Evolutionary conservation across 192 early-diverging fungal species (phyloP).

Genomic region (Anaeromyces robustus): DNA sequence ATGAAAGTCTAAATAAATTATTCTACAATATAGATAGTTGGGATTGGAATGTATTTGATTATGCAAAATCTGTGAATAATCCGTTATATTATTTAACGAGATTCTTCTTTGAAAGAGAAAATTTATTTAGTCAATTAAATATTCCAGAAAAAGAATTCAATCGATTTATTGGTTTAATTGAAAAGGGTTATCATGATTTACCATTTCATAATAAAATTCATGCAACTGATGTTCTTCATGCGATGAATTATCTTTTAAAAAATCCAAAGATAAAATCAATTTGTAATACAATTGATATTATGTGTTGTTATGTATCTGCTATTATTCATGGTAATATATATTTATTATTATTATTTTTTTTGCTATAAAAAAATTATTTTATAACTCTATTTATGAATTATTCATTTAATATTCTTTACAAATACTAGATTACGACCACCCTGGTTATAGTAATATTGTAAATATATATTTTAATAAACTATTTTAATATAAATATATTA

Average conservation of each 20-base stretch:
- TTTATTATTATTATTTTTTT: background rate
- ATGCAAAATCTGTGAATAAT: background rate
- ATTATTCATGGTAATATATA: conserved; percentile 3
- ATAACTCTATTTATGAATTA: too few relatives aligned
- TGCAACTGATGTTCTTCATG: conserved; percentile 5
- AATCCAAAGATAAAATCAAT: background rate
- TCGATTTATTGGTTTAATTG: conserved; percentile 1
- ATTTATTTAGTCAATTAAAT: background rate
- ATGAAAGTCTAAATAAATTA: background rate
- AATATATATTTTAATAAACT: background rate
- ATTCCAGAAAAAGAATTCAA: conserved; percentile 2
- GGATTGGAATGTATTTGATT: conserved; percentile 4
- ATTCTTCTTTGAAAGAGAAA: background rate
- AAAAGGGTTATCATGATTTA: conserved; percentile 2
- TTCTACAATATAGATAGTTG: background rate
- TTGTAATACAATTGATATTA: background rate
- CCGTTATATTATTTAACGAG: conserved; percentile 1
- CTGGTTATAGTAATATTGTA: conserved; percentile 2
- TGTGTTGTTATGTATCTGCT: conserved; percentile 1
- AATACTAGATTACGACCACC: conserved; percentile 1
- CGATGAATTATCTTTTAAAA: conserved; percentile 1
- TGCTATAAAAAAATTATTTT: too few relatives aligned
- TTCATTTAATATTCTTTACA: too few relatives aligned
- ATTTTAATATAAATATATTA: too few relatives aligned
- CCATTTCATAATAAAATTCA: conserved; percentile 3